A percentile compares a stretch with the other conserved stretches of the same genome.
phyloP scores from a whole-genome alignment of 148 eudicot genomes.

The Limonium bicolor region DNA sequence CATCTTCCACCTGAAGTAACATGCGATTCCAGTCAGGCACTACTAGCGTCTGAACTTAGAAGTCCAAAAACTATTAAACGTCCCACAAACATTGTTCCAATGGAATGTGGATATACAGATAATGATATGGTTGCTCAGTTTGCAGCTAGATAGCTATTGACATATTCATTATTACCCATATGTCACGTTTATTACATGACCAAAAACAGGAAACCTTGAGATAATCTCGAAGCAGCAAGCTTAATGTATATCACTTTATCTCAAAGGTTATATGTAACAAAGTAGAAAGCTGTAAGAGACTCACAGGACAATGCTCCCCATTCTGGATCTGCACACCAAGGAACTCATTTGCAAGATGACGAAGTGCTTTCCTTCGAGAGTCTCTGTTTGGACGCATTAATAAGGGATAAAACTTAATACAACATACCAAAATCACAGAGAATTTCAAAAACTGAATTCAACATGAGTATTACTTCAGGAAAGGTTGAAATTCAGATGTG shows the following conservation, averaged over 20 bases:
- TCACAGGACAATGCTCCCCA: constrained; percentile 97
- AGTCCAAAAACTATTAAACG: no score
- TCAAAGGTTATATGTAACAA: not conserved
- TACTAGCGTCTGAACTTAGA: no score
- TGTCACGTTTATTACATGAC: no score
- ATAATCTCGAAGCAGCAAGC: no score
- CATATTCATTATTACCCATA: no score
- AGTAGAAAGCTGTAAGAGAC: constrained; percentile 11
- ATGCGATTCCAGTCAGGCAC: not conserved
- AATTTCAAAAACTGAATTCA: not conserved
- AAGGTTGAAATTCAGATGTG: constrained; percentile 77
- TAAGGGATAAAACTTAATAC: not conserved
- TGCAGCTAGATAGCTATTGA: no score
- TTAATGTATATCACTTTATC: no score
- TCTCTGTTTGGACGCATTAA: no score
- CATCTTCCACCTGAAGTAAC: constrained; percentile 67
- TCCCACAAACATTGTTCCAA: no score
- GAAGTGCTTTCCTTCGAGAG: constrained; percentile 59
- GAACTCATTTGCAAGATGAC: constrained; percentile 71
- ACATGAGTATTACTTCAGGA: constrained; percentile 43
- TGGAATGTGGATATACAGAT: no score
- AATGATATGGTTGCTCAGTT: no score
- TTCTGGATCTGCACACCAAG: constrained; percentile 72
- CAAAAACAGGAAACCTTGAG: no score
- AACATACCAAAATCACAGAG: not conserved